Evolutionary conservation across 768 basidiomycete species (phyloP).

Genomic region (Leucosporidium creatinivorum): DNA sequence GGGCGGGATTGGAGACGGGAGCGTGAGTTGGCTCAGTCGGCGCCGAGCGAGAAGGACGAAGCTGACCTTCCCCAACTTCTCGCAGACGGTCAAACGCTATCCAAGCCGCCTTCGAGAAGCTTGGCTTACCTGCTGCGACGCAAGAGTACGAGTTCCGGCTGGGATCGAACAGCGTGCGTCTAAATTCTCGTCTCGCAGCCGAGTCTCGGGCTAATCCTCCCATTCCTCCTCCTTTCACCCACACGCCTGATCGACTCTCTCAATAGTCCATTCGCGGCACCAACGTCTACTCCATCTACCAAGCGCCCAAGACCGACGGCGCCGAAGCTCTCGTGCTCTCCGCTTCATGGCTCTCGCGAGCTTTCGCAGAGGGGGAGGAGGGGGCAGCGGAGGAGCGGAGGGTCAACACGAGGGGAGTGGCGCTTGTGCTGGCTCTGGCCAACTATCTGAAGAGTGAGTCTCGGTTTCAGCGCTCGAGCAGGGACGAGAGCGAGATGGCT

Average conservation of each 20-base stretch:
- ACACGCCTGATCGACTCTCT: slow-evolving; percentile 12
- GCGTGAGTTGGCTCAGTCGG: slow-evolving; percentile 46
- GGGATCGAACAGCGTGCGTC: slow-evolving; percentile 50
- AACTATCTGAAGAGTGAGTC: slow-evolving; percentile 70
- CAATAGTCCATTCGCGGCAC: slow-evolving; percentile 55
- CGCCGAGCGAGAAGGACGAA: slow-evolving; percentile 50
- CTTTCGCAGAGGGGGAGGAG: not conserved
- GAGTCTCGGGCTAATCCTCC: not conserved
- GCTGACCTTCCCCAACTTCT: not conserved
- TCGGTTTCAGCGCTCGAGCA: not conserved
- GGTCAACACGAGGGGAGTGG: slow-evolving; percentile 74
- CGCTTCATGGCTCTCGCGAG: slow-evolving; percentile 75
- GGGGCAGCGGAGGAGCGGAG: slow-evolving; percentile 14
- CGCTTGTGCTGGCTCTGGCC: slow-evolving; percentile 78
- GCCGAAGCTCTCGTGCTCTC: slow-evolving; percentile 85
- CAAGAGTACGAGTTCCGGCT: slow-evolving; percentile 58
- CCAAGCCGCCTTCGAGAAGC: slow-evolving; percentile 58
- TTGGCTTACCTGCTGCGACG: slow-evolving; percentile 63
- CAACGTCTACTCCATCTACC: slow-evolving; percentile 74
- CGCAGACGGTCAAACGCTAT: slow-evolving; percentile 61
- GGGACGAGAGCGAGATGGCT: not conserved
- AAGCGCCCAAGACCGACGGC: slow-evolving; percentile 84
- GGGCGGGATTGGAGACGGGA: slow-evolving; percentile 46
- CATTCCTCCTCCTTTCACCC: not conserved
- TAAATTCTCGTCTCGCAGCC: not conserved